Evolutionary conservation across 2,329 filamentous ascomycete genomes (phyloP), one percentile per base, ranked within the genome.

Genomic region (Colletotrichum camelliae): DNA sequence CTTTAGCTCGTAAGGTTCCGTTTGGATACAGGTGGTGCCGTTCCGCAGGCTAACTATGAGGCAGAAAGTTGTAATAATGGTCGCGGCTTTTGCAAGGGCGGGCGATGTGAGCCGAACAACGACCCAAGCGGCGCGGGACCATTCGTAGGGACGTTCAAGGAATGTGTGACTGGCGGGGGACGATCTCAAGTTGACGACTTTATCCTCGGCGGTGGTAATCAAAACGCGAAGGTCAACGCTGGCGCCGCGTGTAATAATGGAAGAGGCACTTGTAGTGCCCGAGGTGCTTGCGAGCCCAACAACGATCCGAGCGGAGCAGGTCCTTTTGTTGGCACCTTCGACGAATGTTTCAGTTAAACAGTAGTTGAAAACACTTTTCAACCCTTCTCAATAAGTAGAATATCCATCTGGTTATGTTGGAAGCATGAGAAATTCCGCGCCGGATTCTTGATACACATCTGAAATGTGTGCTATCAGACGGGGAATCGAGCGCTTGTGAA

Each of bases 31-130:
- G 12, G 15, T 35, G 43, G 2, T 37, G 21, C 27, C 48, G 4
- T 7, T 31, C 24, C 10, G 18, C 7, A 2, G 21, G 43, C 43
- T 52, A 52, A 52, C 2, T n/a, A 24, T 2, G 0, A 52, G 6
- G n/a, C n/a, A 65, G 68, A 70, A 24, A 70, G 68, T 18, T 70
- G 58, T n/a, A 65, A 70, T 21, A 57, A 70, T 21, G 68, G 43
- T 5, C 58, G 60, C 7, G 68, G 58, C 1, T 64, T 65, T n/a
- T 64, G 68, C 37, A 64, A 64, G 37, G 58, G 29, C 31, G 29
- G 29, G 12, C 37, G 31, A 55, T 64, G 68, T 29, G n/a, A 70
- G 24, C 58, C 58, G 6, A 65, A 52, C 7, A 64, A 55, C 58
- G 55, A 70, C 67, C 55, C 62, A 15, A 66, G 39, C 62, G 62